Base-by-base conservation (phyloP, 129 eudicot genomes). In the Flaveria robusta region DNA sequence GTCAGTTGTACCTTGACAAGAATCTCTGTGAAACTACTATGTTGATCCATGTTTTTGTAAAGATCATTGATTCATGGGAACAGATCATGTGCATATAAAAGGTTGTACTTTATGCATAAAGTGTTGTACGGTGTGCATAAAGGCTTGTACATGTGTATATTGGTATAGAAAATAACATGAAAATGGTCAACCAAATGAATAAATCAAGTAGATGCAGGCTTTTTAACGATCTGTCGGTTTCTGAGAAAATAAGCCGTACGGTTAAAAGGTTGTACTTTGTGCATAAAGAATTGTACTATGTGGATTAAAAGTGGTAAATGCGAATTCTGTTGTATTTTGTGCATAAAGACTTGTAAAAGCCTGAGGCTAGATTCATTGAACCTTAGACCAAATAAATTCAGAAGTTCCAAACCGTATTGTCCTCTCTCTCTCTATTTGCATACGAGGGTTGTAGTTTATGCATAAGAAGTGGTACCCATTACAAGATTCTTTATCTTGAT, bases 1-100 rank as follows among this genome's bases (percentile, higher is more conserved):
- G 3, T 59, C 4, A 14, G 2, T 74, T 74, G 80, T 74, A 46
- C 81, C 34, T 71, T 77, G 42, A 16, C 6, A 47, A 8, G 3
- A 31, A 51, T 22, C 0, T 31, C 10, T 56, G 24, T 55, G 7
- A 22, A 63, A 69, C 16, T 74, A 69, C 27, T 66, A 43, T 27
- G 20, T 2, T 27, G 59, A 59, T 63, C 18, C 19, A 58, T 41
- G 45, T 16, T 75, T 72, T 55, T 43, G 10, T 50, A n/a, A 49
- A 64, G 47, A 71, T 43, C 39, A 27, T 58, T 6, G 16, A 22
- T 29, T 62, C n/a, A 20, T 58, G 41, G 11, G 67, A 7, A 34
- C 26, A 51, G 37, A 68, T 42, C 70, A 56, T 29, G 45, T 77
- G 68, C 24, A 43, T 43, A 27, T 26, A 3, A 26, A 27, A 9